Base-by-base conservation (phyloP, 1,139 yeast genomes). In the Pichia norvegensis region DNA sequence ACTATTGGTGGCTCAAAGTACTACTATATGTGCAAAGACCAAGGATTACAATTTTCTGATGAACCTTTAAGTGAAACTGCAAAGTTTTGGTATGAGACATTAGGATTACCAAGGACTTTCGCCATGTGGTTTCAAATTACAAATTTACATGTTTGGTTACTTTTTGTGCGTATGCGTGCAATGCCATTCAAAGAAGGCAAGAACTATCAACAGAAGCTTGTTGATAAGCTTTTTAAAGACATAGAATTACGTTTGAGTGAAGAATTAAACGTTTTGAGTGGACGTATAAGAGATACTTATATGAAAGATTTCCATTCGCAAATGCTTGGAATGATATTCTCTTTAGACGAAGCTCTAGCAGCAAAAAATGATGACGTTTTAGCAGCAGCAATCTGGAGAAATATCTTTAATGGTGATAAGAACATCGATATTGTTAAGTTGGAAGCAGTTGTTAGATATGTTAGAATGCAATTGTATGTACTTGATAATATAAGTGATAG, bases 111-210 rank as follows among this genome's bases (percentile, higher is more conserved):
- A 21, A 74, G 76, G 61, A 82, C 97, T 0, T 92, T 90, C 61
- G 79, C 92, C 23, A 95, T 88, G 65, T 92, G 97, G 95, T 90
- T 83, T 62, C 97, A 90, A 66, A 84, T 92, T 55, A 85, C 95
- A 6, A 74, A 84, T 4, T 72, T 92, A 55, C 98, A 92, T 64
- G 81, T 86, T 52, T 92, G 99, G 99, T 81, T 92, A 60, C 71
- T 92, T 45, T 82, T 84, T 56, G 95, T 86, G 16, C 79, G 98
- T 60, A 88, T 92, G 96, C 79, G 99, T 63, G 95, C 95, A 19
- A 74, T 94, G 82, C 97, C 97, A 0, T 82, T 82, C 63, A 83
- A 85, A 60, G 81, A 86, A 61, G 94, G 97, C 37, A 78, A 78
- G 55, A 84, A 84, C 62, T 92, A 90, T 66, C 97, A 92, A 65